Evolutionary conservation across 257 asterid species (phyloP).

Genomic region (Solanum arcanum): DNA sequence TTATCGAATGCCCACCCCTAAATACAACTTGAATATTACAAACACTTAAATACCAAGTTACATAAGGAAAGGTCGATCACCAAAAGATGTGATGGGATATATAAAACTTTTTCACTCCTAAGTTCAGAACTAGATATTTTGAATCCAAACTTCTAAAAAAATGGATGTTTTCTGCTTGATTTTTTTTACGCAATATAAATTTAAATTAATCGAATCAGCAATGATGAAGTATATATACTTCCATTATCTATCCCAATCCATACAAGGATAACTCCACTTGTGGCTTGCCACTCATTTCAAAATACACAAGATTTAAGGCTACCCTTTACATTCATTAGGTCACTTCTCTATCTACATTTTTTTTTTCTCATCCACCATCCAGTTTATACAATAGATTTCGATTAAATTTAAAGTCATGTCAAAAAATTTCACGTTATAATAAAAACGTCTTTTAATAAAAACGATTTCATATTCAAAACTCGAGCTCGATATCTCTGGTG

Average conservation of each 20-base stretch:
- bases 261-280: not conserved
- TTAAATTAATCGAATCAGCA: not conserved
- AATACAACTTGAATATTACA: not conserved
- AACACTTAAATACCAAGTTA: not conserved
- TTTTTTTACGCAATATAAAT: not conserved
- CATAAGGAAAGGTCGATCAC: not conserved
- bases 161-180: too few relatives aligned
- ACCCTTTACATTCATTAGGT: not conserved
- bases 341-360: not conserved
- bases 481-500: not conserved
- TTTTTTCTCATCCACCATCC: not conserved
- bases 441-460: too few relatives aligned
- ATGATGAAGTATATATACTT: not conserved
- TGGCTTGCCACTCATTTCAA: not conserved
- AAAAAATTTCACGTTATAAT: too few relatives aligned
- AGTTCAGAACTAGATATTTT: too few relatives aligned
- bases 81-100: not conserved
- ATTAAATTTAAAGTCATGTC: too few relatives aligned
- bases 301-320: not conserved
- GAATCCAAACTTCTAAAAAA: too few relatives aligned
- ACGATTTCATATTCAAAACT: fast-evolving
- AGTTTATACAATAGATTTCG: too few relatives aligned
- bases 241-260: not conserved
- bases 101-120: too few relatives aligned
- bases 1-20: too few relatives aligned